Base-by-base conservation (phyloP, 345 rosid genomes). In the Populus simonii region DNA sequence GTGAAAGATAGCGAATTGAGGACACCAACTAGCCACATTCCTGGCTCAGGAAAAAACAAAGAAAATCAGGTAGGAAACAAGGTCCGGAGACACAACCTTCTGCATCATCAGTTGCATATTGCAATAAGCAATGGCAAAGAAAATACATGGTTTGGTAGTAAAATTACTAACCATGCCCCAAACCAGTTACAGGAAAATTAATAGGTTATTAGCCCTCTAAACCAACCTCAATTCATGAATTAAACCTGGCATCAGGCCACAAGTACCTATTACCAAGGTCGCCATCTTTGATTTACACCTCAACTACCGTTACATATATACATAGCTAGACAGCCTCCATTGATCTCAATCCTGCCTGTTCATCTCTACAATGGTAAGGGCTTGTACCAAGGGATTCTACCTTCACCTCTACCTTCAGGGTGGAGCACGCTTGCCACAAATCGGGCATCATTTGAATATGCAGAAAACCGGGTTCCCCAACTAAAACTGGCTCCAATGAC, bases 261-360 rank as follows among this genome's bases (percentile, higher is more conserved):
- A 65, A 29, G 41, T 41, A 57, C 82, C 74, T 31, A 38, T 20
- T 4, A 39, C 79, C 75, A 61, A 22, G 62, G 59, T 66, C 76
- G 57, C 61, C 79, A 75, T 53, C 82, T 61, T 74, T 74, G 49
- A 79, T 71, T 80, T 80, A 80, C 79, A 80, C 68, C 73, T 75
- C 76, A 76, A 43, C 77, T 72, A 76, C 31, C 68, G 83, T 72
- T 76, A 71, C 83, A 71, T 75, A 76, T 76, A 17, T 76, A 72
- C 80, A 80, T 10, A 66, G 35, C 68, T 47, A 76, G 33, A 35
- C 76, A 63, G 68, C 76, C 75, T 70, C 45, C 53, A 51, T 65
- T 53, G n/a, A 7, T 25, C 23, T 20, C 36, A 18, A 31, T 20
- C 66, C 76, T 33, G 45, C 15, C 8, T 6, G 61, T 41, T 31